These are phyloP conservation scores for Pisolithus tinctorius DNA, from an alignment of 768 basidiomycete species.

Conservation along the genomic window DNA sequence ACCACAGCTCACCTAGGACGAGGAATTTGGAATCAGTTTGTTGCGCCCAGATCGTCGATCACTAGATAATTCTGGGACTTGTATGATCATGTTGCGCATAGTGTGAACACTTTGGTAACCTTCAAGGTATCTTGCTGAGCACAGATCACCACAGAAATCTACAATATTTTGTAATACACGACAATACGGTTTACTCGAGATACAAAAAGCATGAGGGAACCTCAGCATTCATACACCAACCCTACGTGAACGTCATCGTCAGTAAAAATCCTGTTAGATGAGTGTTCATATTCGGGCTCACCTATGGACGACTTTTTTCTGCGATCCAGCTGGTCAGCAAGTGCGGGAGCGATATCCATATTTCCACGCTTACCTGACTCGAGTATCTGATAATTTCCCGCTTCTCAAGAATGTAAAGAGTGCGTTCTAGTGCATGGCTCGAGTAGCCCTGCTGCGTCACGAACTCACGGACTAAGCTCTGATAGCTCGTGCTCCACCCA, in stretches of 20 bases:
- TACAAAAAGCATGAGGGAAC: not conserved
- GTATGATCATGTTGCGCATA: too few species aligned
- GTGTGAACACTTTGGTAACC: too few species aligned
- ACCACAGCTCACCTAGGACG: too few species aligned
- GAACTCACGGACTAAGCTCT: conserved; percentile 88
- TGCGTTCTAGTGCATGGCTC: conserved; percentile 85
- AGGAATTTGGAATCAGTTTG: too few species aligned
- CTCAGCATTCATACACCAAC: conserved; percentile 21
- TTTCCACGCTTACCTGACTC: conserved; percentile 39
- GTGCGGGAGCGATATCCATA: not conserved
- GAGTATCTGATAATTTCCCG: conserved; percentile 91
- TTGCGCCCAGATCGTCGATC: too few species aligned
- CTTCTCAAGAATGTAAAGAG: conserved; percentile 89
- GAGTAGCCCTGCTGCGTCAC: conserved; percentile 89
- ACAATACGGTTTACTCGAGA: not conserved
- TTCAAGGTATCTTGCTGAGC: too few species aligned
- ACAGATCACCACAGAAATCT: too few species aligned
- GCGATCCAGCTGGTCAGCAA: conserved; percentile 10
- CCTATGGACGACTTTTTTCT: conserved; percentile 55
- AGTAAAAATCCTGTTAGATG: not conserved
- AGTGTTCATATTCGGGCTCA: conserved; percentile 10
- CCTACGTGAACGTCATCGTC: conserved; percentile 8
- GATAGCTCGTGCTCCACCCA: conserved; percentile 96
- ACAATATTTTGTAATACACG: not conserved
- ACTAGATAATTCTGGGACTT: too few species aligned